Percentiles rank a stretch among this genome's conserved stretches.
Evolutionary conservation across 768 basidiomycete species (phyloP).

Genomic region (Leccinum barrowsii): DNA sequence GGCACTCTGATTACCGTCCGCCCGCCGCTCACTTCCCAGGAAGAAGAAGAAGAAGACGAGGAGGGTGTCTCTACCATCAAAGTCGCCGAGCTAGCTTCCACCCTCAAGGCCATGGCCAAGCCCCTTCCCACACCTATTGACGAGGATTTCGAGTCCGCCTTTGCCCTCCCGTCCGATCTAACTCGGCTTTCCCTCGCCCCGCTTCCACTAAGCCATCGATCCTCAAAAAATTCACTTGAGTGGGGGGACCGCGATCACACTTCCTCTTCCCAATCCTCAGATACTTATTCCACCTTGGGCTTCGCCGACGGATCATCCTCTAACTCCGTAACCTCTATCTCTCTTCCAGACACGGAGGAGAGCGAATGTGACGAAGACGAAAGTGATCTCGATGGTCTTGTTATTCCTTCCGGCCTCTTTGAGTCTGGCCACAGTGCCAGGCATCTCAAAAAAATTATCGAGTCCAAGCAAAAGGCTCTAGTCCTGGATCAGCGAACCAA

Average conservation of each 20-base stretch:
- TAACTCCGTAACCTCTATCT: slow-evolving; percentile 61
- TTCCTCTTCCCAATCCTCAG: slow-evolving; percentile 82
- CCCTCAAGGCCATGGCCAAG: slow-evolving; percentile 33
- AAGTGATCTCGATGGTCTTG: slow-evolving; percentile 75
- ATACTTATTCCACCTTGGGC: slow-evolving; percentile 77
- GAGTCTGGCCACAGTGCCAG: slow-evolving; percentile 61
- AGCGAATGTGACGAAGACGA: slow-evolving; percentile 68
- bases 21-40: slow-evolving; percentile 51
- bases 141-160: slow-evolving; percentile 83
- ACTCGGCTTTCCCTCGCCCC: slow-evolving; percentile 81
- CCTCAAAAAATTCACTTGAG: slow-evolving; percentile 81
- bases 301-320: slow-evolving; percentile 73
- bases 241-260: slow-evolving; percentile 85
- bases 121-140: slow-evolving; percentile 40
- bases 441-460: slow-evolving; percentile 48
- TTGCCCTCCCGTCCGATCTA: slow-evolving; percentile 75
- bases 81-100: slow-evolving; percentile 47
- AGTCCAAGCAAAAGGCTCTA: slow-evolving; percentile 52
- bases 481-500: slow-evolving; percentile 53
- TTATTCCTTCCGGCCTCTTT: slow-evolving; percentile 73
- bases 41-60: slow-evolving; percentile 60
- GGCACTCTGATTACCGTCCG: slow-evolving; percentile 50
- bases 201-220: slow-evolving; percentile 66
- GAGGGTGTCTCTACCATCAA: slow-evolving; percentile 86
- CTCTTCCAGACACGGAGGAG: slow-evolving; percentile 67